Evolutionary conservation across 106 monocot genomes (phyloP).

Genomic region (Alisma plantagoaquatica): DNA sequence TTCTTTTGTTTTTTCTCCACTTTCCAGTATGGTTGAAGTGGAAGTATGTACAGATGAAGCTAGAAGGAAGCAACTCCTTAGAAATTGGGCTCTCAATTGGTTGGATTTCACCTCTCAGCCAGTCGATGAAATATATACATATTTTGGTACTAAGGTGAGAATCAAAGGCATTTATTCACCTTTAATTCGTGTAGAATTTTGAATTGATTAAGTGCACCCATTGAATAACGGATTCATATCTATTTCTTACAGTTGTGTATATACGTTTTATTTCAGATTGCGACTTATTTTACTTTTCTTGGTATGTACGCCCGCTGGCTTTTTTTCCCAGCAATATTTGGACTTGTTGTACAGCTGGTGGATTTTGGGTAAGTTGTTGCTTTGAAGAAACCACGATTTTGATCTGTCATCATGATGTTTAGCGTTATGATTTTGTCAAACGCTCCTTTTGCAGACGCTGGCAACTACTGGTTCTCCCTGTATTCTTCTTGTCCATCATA

Average conservation of each 20-base stretch:
- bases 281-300: conserved; percentile 88
- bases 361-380: conserved; percentile 61
- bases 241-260: no score
- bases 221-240: no score
- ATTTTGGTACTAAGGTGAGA: conserved; percentile 85
- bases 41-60: conserved; percentile 43
- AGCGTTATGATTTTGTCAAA: no score
- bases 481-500: conserved; percentile 63
- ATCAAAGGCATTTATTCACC: no score
- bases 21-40: conserved; percentile 58
- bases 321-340: conserved; percentile 77
- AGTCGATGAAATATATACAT: conserved; percentile 86
- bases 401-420: no score
- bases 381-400: no score
- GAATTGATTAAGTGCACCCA: no score
- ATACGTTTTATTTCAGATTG: conserved; percentile 85
- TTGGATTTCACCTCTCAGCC: conserved; percentile 84
- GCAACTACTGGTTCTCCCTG: conserved; percentile 58
- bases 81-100: conserved; percentile 85
- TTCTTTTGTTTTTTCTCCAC: not conserved
- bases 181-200: no score
- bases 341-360: conserved; percentile 60
- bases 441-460: conserved; percentile 31
- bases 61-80: conserved; percentile 29
- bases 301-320: conserved; percentile 93